Evolutionary conservation across 2,329 filamentous ascomycete genomes (phyloP).

Genomic region (Hyphodiscus sp.): DNA sequence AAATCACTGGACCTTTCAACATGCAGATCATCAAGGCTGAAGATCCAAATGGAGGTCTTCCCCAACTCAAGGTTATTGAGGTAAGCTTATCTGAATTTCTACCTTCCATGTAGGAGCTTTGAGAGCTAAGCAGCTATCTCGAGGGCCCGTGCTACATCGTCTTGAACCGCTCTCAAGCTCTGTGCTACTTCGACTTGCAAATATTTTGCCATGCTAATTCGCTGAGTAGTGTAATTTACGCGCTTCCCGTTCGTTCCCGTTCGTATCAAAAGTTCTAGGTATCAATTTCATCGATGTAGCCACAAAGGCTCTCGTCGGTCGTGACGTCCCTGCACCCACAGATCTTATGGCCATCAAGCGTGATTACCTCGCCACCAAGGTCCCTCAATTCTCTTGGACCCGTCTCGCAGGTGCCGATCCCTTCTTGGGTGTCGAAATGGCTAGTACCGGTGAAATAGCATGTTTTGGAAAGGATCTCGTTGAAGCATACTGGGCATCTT

Average conservation of each 20-base stretch:
- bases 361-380: slow-evolving; percentile 93
- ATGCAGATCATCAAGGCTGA: slow-evolving; percentile 99
- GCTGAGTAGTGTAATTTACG: slow-evolving; percentile 71
- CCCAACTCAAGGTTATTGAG: slow-evolving; percentile 88
- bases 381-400: slow-evolving; percentile 98
- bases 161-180: too few species aligned
- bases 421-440: slow-evolving; percentile 97
- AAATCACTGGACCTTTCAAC: slow-evolving; percentile 97
- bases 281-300: slow-evolving; percentile 96
- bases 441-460: slow-evolving; percentile 94
- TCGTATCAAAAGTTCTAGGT: slow-evolving; percentile 94
- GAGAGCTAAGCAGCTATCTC: too few species aligned
- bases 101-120: too few species aligned
- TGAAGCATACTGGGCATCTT: slow-evolving; percentile 94
- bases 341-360: slow-evolving; percentile 88
- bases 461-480: slow-evolving; percentile 96
- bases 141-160: too few species aligned
- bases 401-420: slow-evolving; percentile 94
- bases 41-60: slow-evolving; percentile 65
- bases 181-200: too few species aligned
- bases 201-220: too few species aligned
- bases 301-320: slow-evolving; percentile 78
- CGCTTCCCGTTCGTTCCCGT: slow-evolving; percentile 95
- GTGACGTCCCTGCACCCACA: slow-evolving; percentile 73
- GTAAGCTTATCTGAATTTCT: too few species aligned